Conservation (phyloP, 805 yeast species). For the Cyberlindnera galapagoensis region DNA sequence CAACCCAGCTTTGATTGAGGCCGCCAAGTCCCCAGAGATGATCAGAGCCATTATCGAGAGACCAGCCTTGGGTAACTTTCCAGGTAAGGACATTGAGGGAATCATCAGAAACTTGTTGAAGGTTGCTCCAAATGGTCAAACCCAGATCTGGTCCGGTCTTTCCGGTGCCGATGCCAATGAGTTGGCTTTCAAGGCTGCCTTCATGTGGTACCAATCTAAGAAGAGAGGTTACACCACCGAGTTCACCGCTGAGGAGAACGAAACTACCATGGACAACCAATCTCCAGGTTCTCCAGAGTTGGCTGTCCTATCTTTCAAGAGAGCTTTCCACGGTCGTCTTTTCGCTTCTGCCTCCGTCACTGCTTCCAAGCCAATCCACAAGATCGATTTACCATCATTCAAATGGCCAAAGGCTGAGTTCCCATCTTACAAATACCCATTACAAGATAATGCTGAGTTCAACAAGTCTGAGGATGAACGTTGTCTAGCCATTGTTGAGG, state of each 20-base stretch:
- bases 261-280: conserved; percentile 68
- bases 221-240: conserved; percentile 57
- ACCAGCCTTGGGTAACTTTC: conserved; percentile 82
- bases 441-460: conserved; percentile 54
- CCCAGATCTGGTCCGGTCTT: conserved; percentile 69
- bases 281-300: conserved; percentile 87
- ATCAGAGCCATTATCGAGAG: conserved; percentile 69
- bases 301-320: conserved; percentile 79
- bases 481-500: conserved; percentile 72
- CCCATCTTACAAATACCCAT: conserved; percentile 81
- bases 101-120: conserved; percentile 40
- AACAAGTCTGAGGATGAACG: conserved; percentile 77
- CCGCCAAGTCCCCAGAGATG: conserved; percentile 66
- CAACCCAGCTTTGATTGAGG: conserved; percentile 66
- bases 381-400: conserved; percentile 87
- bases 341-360: conserved; percentile 90
- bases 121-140: conserved; percentile 75
- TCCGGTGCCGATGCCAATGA: conserved; percentile 89
- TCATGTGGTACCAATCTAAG: conserved; percentile 67
- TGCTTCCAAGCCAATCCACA: conserved; percentile 92
- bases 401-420: conserved; percentile 96
- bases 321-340: conserved; percentile 91
- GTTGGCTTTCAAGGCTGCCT: conserved; percentile 84
- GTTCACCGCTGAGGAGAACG: conserved; percentile 64
- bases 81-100: conserved; percentile 60